Evolutionary conservation across 2,329 filamentous ascomycete genomes (phyloP), one percentile per base, ranked within the genome.

Genomic region (Aspergillus ochraceoroseus): DNA sequence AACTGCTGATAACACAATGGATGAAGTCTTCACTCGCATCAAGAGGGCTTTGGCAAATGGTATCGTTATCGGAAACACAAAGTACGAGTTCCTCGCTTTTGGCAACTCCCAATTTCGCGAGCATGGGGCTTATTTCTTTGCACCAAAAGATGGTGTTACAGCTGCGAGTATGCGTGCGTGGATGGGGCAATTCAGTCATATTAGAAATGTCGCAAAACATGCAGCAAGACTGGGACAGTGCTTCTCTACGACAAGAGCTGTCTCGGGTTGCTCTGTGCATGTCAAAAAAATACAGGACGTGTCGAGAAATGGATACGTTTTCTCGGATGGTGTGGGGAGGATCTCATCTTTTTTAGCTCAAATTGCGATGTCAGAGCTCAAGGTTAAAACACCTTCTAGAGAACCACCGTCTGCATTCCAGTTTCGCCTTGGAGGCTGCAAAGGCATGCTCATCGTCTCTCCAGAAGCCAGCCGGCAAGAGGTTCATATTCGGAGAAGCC

Each of bases 101-200:
- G 90, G 92, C 0, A 96, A 92, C 62, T 95, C 92, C 0, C 92
- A 98, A 55, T 85, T 98, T 44, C 79, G 90, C 36, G 89, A 96
- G 57, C 82, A 90, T 52, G 85, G 89, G 0, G 89, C 87, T 0
- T 96, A 92, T 58, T 95, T 98, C 65, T 96, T 96, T 61, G 83
- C 86, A 3, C 77, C 85, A 0, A 80, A 79, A 0, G 69, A 77
- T 0, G 70, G 78, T 39, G 58, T 85, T 5, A 83, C 79, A 1
- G 87, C 87, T 38, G 76, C 83, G 12, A 73, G 82, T 34, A 95
- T 98, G 42, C 83, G 90, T 3, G 63, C 72, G 20, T 89, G 85
- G 79, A 94, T 96, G 83, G 92, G 92, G 0, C 70, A 83, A 9
- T 94, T 98, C 54, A 73, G 72, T 9, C 77, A 87, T 47, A 95